Evolutionary conservation across 768 basidiomycete species (phyloP).

Genomic region (Suillus subaureus): DNA sequence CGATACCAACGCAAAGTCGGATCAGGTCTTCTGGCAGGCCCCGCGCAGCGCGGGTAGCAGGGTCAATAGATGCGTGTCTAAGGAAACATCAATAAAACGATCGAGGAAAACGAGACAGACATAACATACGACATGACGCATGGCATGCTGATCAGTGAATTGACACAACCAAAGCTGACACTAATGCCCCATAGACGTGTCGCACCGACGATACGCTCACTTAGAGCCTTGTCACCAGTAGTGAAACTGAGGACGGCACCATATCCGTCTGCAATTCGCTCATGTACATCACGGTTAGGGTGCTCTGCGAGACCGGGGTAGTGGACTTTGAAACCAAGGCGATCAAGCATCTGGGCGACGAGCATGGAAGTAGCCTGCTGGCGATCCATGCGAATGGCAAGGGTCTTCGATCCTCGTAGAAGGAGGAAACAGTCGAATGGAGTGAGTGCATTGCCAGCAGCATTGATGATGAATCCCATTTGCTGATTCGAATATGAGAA

Average conservation of each 20-base stretch:
- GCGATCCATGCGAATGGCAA: constrained; percentile 93
- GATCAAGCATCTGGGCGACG: constrained; percentile 84
- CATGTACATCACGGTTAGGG: constrained; percentile 86
- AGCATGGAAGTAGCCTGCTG: constrained; percentile 82
- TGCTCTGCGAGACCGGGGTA: constrained; percentile 89
- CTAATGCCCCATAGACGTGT: constrained; percentile 96
- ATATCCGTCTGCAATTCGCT: constrained; percentile 85
- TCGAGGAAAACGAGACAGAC: constrained; percentile 4
- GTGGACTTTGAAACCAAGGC: constrained; percentile 86
- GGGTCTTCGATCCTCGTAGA: constrained; percentile 93
- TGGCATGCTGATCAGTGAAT: constrained; percentile 98
- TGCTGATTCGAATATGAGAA: constrained; percentile 47
- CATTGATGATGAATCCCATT: constrained; percentile 90
- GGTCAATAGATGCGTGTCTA: constrained; percentile 97
- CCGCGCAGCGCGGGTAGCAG: constrained; percentile 91
- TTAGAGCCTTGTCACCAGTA: constrained; percentile 87
- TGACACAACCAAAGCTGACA: constrained; percentile 97
- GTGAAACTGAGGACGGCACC: constrained; percentile 96
- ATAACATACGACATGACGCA: constrained; percentile 96
- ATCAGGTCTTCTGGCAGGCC: constrained; percentile 99
- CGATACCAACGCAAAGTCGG: constrained; percentile 96
- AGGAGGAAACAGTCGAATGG: constrained; percentile 98
- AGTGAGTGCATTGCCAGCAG: constrained; percentile 90
- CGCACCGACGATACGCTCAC: constrained; percentile 90
- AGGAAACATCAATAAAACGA: constrained; percentile 9